Evolutionary conservation across 2,329 filamentous ascomycete genomes (phyloP).

Genomic region (Peltaster fructicola): DNA sequence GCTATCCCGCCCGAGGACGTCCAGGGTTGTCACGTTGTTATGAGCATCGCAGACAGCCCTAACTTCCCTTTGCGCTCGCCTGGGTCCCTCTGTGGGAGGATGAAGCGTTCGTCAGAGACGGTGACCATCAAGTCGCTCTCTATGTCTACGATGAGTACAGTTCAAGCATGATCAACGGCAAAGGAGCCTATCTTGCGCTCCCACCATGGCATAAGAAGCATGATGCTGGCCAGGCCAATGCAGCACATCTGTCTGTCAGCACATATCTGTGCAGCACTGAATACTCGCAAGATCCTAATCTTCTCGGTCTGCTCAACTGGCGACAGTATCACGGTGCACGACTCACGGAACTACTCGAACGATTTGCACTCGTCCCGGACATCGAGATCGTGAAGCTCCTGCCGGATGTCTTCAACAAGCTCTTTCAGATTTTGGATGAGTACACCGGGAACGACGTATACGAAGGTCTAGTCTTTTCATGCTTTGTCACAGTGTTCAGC

Average conservation of each 20-base stretch:
- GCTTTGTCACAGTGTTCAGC: conserved; percentile 72
- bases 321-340: conserved; percentile 40
- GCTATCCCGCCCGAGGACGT: conserved; percentile 67
- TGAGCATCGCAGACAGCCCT: conserved; percentile 76
- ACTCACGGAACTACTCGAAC: conserved; percentile 55
- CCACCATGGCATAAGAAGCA: conserved; percentile 65
- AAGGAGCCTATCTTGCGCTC: conserved; percentile 70
- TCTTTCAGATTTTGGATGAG: conserved; percentile 83
- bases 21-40: conserved; percentile 63
- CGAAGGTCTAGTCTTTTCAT: conserved; percentile 82
- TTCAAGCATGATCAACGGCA: conserved; percentile 52
- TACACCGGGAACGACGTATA: conserved; percentile 82
- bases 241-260: conserved; percentile 51
- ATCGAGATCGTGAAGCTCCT: conserved; percentile 95
- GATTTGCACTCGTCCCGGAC: conserved; percentile 84
- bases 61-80: conserved; percentile 79
- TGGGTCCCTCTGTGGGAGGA: conserved; percentile 91
- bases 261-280: conserved; percentile 88
- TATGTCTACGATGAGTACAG: conserved; percentile 90
- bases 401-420: conserved; percentile 70
- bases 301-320: conserved; percentile 76
- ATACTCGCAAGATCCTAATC: conserved; percentile 79
- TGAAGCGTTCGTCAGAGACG: conserved; percentile 77
- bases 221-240: conserved; percentile 57
- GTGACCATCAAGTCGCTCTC: conserved; percentile 59